A percentile compares a stretch with the other conserved stretches of the same genome.
These are phyloP conservation scores for Eucalyptus caleyi DNA, from an alignment of 345 rosid species.

Conservation along the genomic window DNA sequence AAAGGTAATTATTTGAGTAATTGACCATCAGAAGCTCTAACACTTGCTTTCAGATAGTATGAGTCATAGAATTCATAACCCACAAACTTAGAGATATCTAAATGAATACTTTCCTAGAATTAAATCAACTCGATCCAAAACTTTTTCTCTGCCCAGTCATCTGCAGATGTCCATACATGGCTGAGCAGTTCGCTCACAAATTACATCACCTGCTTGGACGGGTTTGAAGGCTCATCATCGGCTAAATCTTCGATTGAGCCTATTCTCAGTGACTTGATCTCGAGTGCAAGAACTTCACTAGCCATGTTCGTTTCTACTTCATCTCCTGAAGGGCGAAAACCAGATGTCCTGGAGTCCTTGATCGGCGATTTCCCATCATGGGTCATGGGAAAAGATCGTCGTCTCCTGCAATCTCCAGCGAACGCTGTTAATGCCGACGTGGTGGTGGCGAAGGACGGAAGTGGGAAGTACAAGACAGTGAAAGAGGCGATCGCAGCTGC, in stretches of 20 bases:
- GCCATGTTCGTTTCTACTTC: conserved; percentile 36
- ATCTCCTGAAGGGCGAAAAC: not conserved
- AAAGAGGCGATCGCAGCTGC: conserved; percentile 54
- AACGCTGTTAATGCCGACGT: conserved; percentile 40
- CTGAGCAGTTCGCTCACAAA: conserved; percentile 71
- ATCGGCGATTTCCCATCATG: conserved; percentile 36
- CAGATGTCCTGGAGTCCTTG: not conserved
- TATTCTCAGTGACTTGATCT: conserved; percentile 34
- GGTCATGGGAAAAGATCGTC: conserved; percentile 44
- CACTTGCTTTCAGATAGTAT: not conserved
- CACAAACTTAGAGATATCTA: not conserved
- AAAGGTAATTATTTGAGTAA: not conserved
- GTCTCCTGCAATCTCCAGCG: conserved; percentile 13
- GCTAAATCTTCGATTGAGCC: conserved; percentile 4
- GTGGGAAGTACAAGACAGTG: conserved; percentile 67
- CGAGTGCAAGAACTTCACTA: conserved; percentile 37
- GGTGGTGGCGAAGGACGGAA: conserved; percentile 68
- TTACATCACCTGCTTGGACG: conserved; percentile 68
- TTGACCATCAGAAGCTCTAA: not conserved
- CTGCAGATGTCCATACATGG: conserved; percentile 56
- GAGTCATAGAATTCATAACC: not conserved
- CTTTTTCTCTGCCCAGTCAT: conserved; percentile 1
- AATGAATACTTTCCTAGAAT: not conserved
- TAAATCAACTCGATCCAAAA: conserved; percentile 1
- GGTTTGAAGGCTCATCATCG: conserved; percentile 14